Percentiles rank a stretch among this genome's conserved stretches.
Conservation (phyloP, 306 rosid genomes). For the Corylus heterophylla region DNA sequence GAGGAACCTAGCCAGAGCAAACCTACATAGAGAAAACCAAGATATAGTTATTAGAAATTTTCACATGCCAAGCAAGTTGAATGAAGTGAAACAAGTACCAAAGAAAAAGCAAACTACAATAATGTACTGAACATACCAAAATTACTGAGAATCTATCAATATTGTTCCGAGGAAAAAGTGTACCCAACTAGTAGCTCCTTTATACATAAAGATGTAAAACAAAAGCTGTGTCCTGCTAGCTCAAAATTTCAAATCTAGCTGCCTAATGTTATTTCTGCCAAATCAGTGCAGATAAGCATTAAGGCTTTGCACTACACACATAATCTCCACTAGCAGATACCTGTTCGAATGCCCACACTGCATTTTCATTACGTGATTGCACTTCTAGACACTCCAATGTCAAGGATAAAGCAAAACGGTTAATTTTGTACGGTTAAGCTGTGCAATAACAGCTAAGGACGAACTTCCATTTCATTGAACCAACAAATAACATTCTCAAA, state of each 20-base stretch:
- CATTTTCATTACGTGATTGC: background rate
- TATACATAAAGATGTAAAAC: background rate
- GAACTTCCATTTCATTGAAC: background rate
- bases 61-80: conserved; percentile 7
- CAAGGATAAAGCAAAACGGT: background rate
- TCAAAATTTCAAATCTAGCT: background rate
- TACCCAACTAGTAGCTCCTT: background rate
- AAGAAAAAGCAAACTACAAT: background rate
- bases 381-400: background rate
- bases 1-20: conserved; percentile 24
- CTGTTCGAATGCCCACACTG: no score
- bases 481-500: background rate
- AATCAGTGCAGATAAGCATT: background rate
- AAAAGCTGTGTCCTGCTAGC: background rate
- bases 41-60: conserved; percentile 1
- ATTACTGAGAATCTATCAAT: background rate
- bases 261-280: background rate
- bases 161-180: background rate
- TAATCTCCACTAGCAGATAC: background rate
- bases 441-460: background rate
- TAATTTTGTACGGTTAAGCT: background rate
- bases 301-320: background rate
- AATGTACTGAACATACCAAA: background rate
- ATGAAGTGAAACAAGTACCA: background rate
- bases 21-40: conserved; percentile 1